Conservation (phyloP, 192 early-diverging fungal genomes). For the Entomortierella chlamydospora region DNA sequence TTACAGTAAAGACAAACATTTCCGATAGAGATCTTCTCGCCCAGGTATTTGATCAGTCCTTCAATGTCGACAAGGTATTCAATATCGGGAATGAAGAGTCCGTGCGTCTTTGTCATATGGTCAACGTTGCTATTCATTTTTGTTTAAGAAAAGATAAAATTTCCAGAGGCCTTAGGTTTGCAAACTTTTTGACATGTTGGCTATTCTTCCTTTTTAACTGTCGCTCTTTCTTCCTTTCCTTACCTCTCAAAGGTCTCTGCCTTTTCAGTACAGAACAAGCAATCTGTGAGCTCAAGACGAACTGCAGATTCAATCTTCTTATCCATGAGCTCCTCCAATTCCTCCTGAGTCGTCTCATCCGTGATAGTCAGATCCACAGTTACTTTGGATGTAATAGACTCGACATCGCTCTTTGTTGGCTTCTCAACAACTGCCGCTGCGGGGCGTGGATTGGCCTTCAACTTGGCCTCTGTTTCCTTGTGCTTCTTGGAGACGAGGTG, state of each 20-base stretch:
- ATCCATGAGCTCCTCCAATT: conserved; percentile 81
- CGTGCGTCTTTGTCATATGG: conserved; percentile 93
- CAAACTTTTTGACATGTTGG: no score
- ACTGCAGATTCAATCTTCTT: conserved; percentile 80
- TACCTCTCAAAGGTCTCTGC: conserved; percentile 68
- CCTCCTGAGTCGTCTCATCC: conserved; percentile 63
- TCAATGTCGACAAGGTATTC: conserved; percentile 91
- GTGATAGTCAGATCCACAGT: conserved; percentile 55
- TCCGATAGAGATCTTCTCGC: conserved; percentile 94
- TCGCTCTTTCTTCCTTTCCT: background rate
- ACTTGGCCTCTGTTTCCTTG: conserved; percentile 77
- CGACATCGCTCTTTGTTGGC: conserved; percentile 38
- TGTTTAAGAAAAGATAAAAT: no score
- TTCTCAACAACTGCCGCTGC: conserved; percentile 16
- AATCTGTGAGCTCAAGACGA: conserved; percentile 79
- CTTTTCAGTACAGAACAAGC: conserved; percentile 91
- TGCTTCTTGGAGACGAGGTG: conserved; percentile 97
- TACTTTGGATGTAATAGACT: conserved; percentile 45
- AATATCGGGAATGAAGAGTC: conserved; percentile 97
- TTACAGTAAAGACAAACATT: conserved; percentile 98
- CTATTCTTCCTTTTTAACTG: no score
- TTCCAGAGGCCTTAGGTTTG: no score
- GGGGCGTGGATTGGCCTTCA: conserved; percentile 40
- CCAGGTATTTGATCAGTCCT: conserved; percentile 92
- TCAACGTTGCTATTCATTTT: conserved; percentile 69